A percentile compares a stretch with the other conserved stretches of the same genome.
phyloP scores from a whole-genome alignment of 148 eudicot genomes.

The Vaccinium myrtillus region DNA sequence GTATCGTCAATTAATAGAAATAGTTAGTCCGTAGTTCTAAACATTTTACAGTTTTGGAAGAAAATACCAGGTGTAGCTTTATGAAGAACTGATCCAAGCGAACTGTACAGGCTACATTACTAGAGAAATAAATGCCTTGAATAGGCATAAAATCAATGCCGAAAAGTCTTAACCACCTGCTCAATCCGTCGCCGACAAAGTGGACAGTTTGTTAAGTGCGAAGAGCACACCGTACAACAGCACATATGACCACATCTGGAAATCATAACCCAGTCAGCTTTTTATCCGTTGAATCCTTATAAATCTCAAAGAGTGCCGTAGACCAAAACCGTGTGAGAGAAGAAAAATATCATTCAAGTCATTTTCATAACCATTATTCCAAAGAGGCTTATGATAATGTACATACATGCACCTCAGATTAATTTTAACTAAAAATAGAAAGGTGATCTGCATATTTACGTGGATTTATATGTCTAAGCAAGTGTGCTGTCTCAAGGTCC shows the following conservation, averaged over 20 bases:
- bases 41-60: neutral
- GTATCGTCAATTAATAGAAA: neutral
- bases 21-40: neutral
- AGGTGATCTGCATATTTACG: neutral
- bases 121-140: neutral
- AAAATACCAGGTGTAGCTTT: neutral
- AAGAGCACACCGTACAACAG: constrained; percentile 79
- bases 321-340: neutral
- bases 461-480: neutral
- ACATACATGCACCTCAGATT: too few species aligned
- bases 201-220: constrained; percentile 78
- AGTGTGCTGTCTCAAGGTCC: neutral
- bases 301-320: neutral
- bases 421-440: too few species aligned
- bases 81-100: neutral
- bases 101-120: neutral
- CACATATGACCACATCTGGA: constrained; percentile 99
- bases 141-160: constrained; percentile 44
- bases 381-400: neutral
- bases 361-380: neutral
- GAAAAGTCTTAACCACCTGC: constrained; percentile 77
- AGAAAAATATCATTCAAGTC: neutral
- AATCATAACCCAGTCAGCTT: neutral
- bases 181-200: constrained; percentile 82
- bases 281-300: neutral